Evolutionary conservation across 306 rosid species (phyloP).

Genomic region (Dryas drummondii): DNA sequence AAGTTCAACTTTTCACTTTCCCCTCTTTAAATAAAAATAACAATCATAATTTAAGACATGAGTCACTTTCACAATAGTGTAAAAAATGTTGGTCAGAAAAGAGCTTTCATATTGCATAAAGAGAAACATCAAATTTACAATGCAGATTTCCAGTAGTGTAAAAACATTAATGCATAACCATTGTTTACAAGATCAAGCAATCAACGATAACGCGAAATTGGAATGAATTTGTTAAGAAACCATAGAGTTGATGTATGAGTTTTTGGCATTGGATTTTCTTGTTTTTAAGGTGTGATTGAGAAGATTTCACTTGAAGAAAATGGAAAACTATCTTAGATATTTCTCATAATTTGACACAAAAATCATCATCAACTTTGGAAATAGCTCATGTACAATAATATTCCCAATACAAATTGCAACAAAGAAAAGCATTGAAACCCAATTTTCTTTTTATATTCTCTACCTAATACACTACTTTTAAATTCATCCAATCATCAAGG

Average conservation of each 20-base stretch:
- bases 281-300: not conserved
- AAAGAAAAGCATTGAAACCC: not conserved
- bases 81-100: not conserved
- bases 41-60: not conserved
- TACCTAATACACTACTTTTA: constrained; percentile 1
- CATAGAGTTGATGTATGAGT: not conserved
- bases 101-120: not conserved
- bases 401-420: not conserved
- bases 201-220: not conserved
- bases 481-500: constrained; percentile 13
- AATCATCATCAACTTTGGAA: constrained; percentile 1
- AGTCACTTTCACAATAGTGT: not conserved
- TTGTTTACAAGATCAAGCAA: not conserved
- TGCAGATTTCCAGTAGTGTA: not conserved
- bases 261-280: not conserved
- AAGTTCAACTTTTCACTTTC: no score
- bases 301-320: not conserved
- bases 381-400: not conserved
- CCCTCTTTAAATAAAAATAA: no score
- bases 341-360: not conserved
- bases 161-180: not conserved
- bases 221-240: no score
- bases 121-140: not conserved
- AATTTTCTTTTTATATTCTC: not conserved
- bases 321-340: not conserved